phyloP scores from a whole-genome alignment of 2,329 filamentous ascomycete species.

The Chaetoscypha palmicola region DNA sequence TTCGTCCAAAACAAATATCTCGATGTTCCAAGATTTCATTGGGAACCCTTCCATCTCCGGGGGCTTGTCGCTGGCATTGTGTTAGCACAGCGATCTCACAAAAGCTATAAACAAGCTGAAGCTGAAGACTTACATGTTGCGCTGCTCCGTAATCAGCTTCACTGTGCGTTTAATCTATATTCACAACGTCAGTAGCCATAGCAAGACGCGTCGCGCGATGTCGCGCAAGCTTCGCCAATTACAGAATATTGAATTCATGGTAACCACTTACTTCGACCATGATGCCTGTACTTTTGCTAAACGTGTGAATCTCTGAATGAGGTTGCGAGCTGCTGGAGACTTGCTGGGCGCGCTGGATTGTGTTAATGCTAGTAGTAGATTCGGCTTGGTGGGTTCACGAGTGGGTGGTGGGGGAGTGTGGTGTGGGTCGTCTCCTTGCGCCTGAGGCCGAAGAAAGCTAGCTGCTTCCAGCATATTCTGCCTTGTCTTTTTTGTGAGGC shows the following conservation, averaged over 20 bases:
- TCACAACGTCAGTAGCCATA: background rate
- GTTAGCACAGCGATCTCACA: constrained; percentile 11
- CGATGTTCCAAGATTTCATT: constrained; percentile 87
- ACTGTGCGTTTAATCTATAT: constrained; percentile 70
- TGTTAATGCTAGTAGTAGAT: too few species aligned
- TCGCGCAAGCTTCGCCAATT: too few species aligned
- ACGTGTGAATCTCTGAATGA: too few species aligned
- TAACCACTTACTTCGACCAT: background rate
- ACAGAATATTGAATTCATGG: too few species aligned
- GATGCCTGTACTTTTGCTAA: background rate
- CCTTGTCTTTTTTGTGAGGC: too few species aligned
- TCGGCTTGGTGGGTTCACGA: too few species aligned
- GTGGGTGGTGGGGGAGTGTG: too few species aligned
- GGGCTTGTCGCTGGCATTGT: constrained; percentile 58
- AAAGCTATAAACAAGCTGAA: background rate
- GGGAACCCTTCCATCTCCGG: constrained; percentile 82
- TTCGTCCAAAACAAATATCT: constrained; percentile 77
- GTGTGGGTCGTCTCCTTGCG: too few species aligned
- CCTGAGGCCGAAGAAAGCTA: too few species aligned
- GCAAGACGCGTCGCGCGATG: background rate
- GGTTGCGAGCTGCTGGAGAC: too few species aligned
- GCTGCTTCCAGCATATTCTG: too few species aligned
- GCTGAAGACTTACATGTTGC: constrained; percentile 52
- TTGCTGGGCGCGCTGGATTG: too few species aligned
- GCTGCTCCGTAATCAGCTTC: constrained; percentile 89